Evolutionary conservation across 2,329 filamentous ascomycete genomes (phyloP).

Genomic region (Neonectria magnoliae): DNA sequence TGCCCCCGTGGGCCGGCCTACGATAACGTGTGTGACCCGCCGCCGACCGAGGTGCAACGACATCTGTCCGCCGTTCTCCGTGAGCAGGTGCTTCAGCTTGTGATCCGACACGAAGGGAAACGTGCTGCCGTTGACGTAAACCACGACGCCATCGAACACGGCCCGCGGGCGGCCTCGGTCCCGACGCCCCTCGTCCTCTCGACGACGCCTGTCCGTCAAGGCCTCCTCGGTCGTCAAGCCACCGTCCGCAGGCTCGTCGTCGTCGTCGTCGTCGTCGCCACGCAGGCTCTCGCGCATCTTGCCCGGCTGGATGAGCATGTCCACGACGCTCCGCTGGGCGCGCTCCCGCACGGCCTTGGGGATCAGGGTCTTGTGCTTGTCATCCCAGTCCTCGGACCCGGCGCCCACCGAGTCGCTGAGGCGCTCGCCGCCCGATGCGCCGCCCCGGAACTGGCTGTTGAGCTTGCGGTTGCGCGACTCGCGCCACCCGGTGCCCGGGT

Average conservation of each 20-base stretch:
- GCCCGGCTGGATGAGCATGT: slow-evolving; percentile 63
- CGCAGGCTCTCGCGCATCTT: slow-evolving; percentile 50
- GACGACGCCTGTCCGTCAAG: slow-evolving; percentile 47
- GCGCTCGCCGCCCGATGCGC: slow-evolving; percentile 66
- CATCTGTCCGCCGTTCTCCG: slow-evolving; percentile 76
- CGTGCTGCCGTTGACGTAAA: slow-evolving; percentile 91
- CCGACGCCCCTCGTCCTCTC: slow-evolving; percentile 62
- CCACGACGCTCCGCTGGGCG: slow-evolving; percentile 57
- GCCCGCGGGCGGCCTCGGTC: slow-evolving; percentile 42
- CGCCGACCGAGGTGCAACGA: slow-evolving; percentile 77
- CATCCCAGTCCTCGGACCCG: slow-evolving; percentile 66
- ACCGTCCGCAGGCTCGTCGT: background rate
- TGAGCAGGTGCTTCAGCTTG: slow-evolving; percentile 81
- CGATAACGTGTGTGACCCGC: slow-evolving; percentile 85
- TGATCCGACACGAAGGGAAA: slow-evolving; percentile 85
- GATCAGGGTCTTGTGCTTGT: slow-evolving; percentile 54
- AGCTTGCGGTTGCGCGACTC: slow-evolving; percentile 76
- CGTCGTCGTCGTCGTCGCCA: background rate
- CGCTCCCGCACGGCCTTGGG: slow-evolving; percentile 54
- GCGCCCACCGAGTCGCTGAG: slow-evolving; percentile 73
- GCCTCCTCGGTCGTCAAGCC: slow-evolving; percentile 38
- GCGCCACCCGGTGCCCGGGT: slow-evolving; percentile 74
- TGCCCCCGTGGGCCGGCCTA: slow-evolving; percentile 67
- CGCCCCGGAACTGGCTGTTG: slow-evolving; percentile 71
- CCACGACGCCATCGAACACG: slow-evolving; percentile 76